phyloP scores from a whole-genome alignment of 2,329 filamentous ascomycete genomes.

The Ploettnerulaceae sp. region DNA sequence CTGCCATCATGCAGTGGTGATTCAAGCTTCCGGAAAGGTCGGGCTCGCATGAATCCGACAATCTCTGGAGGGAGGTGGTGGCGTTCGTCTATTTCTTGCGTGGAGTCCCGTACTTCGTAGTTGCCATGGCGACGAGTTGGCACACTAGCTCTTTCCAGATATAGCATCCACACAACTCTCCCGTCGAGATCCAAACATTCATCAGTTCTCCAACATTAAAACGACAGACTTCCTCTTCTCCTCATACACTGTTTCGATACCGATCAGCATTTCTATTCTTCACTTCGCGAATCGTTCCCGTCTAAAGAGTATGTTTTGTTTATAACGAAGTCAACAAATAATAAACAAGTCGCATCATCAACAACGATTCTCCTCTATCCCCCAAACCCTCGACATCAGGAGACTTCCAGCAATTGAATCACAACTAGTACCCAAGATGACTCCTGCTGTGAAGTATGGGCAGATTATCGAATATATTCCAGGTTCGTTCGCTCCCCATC shows the following conservation, averaged over 20 bases:
- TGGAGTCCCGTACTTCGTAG: not conserved
- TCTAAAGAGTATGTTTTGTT: conserved; percentile 24
- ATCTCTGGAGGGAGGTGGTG: conserved; percentile 1
- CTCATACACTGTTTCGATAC: conserved; percentile 9
- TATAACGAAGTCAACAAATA: conserved; percentile 17
- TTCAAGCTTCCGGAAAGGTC: not conserved
- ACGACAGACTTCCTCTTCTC: conserved; percentile 13
- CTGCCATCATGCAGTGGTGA: conserved; percentile 7
- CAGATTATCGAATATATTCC: conserved; percentile 96
- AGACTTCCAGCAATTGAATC: conserved; percentile 10
- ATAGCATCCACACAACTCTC: conserved; percentile 11
- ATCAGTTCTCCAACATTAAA: not conserved
- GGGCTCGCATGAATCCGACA: conserved; percentile 20
- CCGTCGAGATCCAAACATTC: conserved; percentile 15
- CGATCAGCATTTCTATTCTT: conserved; percentile 21
- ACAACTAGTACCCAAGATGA: conserved; percentile 35
- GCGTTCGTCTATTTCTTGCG: not conserved
- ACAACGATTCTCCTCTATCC: not conserved
- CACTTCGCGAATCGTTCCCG: conserved; percentile 5
- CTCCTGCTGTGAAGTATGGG: conserved; percentile 55
- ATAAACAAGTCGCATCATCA: conserved; percentile 19
- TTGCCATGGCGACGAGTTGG: conserved; percentile 7
- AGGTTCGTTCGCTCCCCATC: conserved; percentile 52
- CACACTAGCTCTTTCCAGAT: conserved; percentile 17
- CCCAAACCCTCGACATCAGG: conserved; percentile 8